Evolutionary conservation across 2,329 filamentous ascomycete species (phyloP).

Genomic region (Annulohypoxylon truncatum): DNA sequence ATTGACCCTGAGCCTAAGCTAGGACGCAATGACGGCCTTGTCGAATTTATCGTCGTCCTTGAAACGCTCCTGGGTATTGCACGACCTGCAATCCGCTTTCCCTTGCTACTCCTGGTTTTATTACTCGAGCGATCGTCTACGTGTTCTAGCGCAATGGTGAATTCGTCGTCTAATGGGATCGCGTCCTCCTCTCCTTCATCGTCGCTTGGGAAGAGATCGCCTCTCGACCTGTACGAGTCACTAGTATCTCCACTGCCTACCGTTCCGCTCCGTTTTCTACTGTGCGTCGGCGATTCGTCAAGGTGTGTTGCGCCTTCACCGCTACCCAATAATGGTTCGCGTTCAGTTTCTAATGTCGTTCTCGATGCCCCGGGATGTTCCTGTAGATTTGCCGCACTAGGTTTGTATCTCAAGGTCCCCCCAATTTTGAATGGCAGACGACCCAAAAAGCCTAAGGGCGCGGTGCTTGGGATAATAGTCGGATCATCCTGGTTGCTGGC

Average conservation of each 20-base stretch:
- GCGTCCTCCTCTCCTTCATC: constrained; percentile 89
- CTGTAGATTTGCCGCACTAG: constrained; percentile 88
- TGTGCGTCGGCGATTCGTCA: constrained; percentile 50
- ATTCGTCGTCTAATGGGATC: constrained; percentile 91
- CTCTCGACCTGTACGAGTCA: constrained; percentile 86
- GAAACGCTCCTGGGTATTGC: constrained; percentile 65
- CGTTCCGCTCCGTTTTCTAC: constrained; percentile 79
- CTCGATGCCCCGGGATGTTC: constrained; percentile 76
- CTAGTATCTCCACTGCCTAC: constrained; percentile 82
- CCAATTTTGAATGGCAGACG: constrained; percentile 87
- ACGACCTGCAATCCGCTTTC: constrained; percentile 61
- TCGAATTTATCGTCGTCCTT: constrained; percentile 67
- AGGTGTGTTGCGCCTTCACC: constrained; percentile 35
- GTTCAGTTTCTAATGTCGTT: constrained; percentile 63
- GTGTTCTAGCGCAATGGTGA: constrained; percentile 83
- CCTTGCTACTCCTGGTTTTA: constrained; percentile 70
- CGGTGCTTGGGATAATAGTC: constrained; percentile 89
- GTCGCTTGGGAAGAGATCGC: constrained; percentile 91
- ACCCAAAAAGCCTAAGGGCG: constrained; percentile 85
- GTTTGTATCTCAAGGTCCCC: constrained; percentile 85
- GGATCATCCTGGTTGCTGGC: constrained; percentile 73
- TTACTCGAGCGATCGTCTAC: constrained; percentile 80
- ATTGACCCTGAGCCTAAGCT: constrained; percentile 45
- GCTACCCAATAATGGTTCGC: constrained; percentile 73
- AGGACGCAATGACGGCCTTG: constrained; percentile 43